Conservation (phyloP, 2,329 filamentous ascomycete genomes). For the Fusarium agapanthi region DNA sequence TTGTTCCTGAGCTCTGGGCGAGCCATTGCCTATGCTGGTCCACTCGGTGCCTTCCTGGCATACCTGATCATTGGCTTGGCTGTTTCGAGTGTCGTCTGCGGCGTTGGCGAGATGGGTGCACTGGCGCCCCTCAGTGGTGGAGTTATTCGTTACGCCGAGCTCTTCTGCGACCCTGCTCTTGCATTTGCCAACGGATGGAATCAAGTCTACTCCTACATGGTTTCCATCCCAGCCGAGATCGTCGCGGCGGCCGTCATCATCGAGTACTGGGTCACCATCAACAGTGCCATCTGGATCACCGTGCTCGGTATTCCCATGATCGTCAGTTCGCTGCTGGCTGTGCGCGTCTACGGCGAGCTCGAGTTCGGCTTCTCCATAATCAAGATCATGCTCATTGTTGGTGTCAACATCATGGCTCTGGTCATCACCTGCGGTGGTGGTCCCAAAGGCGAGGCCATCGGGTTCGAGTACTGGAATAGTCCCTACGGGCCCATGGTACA, state of each 20-base stretch:
- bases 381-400: constrained; percentile 2
- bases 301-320: neutral
- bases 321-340: neutral
- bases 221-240: neutral
- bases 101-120: constrained; percentile 2
- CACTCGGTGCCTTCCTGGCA: neutral
- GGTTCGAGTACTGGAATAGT: neutral
- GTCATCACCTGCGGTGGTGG: constrained; percentile 1
- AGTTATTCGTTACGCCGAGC: neutral
- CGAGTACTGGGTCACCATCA: neutral
- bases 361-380: constrained; percentile 7
- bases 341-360: neutral
- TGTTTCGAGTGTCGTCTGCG: neutral
- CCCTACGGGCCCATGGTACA: constrained; percentile 7
- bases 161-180: neutral
- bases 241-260: constrained; percentile 9
- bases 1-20: neutral
- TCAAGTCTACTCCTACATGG: neutral
- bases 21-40: neutral
- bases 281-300: constrained; percentile 3
- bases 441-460: neutral
- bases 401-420: neutral
- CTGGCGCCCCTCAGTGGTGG: constrained; percentile 2
- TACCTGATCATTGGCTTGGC: neutral
- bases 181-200: constrained; percentile 2